phyloP scores from a whole-genome alignment of 2,329 filamentous ascomycete genomes.

The Pseudohalonectria lignicola region DNA sequence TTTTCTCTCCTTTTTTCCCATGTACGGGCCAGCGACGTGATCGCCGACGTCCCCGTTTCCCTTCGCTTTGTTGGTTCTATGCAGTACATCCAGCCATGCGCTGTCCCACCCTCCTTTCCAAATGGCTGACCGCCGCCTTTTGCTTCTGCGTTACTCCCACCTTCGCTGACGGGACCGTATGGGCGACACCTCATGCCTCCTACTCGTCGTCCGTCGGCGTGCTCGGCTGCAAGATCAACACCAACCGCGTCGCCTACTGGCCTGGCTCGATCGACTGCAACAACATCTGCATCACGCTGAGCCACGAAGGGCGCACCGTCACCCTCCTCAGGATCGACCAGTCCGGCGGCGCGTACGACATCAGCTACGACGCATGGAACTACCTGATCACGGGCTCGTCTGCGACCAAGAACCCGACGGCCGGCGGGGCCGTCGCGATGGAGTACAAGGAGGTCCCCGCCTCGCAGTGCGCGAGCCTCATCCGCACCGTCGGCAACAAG shows the following conservation, averaged over 20 bases:
- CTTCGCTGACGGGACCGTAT: slow-evolving; percentile 12
- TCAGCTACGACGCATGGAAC: slow-evolving; percentile 52
- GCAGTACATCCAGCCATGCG: neutral
- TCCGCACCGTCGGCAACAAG: slow-evolving; percentile 35
- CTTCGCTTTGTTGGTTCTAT: neutral
- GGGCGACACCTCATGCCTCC: slow-evolving; percentile 42
- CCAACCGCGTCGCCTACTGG: slow-evolving; percentile 52
- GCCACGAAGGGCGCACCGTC: slow-evolving; percentile 33
- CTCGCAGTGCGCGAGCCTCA: slow-evolving; percentile 35
- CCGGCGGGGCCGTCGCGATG: slow-evolving; percentile 40
- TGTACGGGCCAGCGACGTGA: neutral
- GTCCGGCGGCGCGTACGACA: slow-evolving; percentile 44
- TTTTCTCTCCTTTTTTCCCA: neutral
- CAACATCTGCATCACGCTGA: slow-evolving; percentile 45
- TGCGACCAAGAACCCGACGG: slow-evolving; percentile 30
- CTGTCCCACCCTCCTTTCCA: slow-evolving; percentile 1
- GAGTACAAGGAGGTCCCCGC: slow-evolving; percentile 35
- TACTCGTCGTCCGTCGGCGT: slow-evolving; percentile 48
- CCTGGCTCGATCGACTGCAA: slow-evolving; percentile 39
- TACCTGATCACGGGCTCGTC: slow-evolving; percentile 39
- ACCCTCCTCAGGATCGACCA: slow-evolving; percentile 48
- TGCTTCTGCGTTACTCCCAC: no score
- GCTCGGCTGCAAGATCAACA: slow-evolving; percentile 49
- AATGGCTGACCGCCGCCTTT: no score
- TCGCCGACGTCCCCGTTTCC: neutral